Base-by-base conservation (phyloP, 306 rosid genomes). In the Castanopsis chinensis region DNA sequence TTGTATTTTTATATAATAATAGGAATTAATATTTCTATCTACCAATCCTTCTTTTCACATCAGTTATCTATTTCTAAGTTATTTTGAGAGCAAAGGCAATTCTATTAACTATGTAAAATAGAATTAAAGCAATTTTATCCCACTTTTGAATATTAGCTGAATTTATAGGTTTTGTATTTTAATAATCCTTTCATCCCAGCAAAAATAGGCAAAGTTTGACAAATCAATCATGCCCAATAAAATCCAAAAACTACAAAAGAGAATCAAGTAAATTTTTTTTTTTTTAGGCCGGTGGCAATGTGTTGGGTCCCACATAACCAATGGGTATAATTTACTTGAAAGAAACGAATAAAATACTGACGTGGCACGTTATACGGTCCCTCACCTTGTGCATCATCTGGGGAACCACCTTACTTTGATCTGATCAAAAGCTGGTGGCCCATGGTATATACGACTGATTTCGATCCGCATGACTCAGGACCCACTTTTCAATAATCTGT, bases 331-430 rank as follows among this genome's bases (percentile, higher is more conserved):
- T 56, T 80, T 86, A 71, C 85, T 84, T 83, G 19, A 25, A 60
- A 32, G 80, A 86, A 79, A 79, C 73, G 80, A 70, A 59, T 60
- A 21, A 82, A 43, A 76, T 14, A 52, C 81, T 63, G 85, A 86
- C 79, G 89, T 80, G 89, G 87, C 84, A 57, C 9, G 43, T 67
- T 18, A 1, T 71, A 37, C 59, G 76, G 53, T 54, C 67, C 51
- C 37, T 54, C 64, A 57, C 30, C 12, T 33, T 14, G 41, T 67
- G 73, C 69, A 58, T 21, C 58, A 71, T 41, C 53, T 0, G 41
- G 18, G 63, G 18, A 20, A 41, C 64, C 30, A 17, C 79, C 19
- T 27, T 49, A 14, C 35, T 27, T 0, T 63, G 53, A 21, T 33
- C 41, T 23, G 72, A 60, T 45, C 61, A 25, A 71, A 76, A 19